phyloP scores from a whole-genome alignment of 805 yeast genomes.

The Blastobotrys peoriensis region DNA sequence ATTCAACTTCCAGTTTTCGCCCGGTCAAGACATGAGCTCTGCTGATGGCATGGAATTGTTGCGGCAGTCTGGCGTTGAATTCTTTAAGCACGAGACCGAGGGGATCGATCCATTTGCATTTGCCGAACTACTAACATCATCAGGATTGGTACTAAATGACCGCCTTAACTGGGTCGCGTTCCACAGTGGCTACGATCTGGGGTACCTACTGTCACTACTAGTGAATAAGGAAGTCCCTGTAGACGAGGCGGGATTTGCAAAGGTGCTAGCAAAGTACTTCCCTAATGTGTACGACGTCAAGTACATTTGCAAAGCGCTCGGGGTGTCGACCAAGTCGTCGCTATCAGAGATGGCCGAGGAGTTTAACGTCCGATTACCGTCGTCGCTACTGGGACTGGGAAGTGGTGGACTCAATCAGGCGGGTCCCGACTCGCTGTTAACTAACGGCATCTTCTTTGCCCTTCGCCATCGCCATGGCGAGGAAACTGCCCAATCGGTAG shows the following conservation, averaged over 20 bases:
- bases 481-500: slow-evolving; percentile 27
- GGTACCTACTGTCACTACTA: slow-evolving; percentile 73
- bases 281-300: slow-evolving; percentile 84
- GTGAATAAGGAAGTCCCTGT: slow-evolving; percentile 73
- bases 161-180: slow-evolving; percentile 82
- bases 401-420: slow-evolving; percentile 35
- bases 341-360: slow-evolving; percentile 38
- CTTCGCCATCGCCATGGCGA: slow-evolving; percentile 26
- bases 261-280: slow-evolving; percentile 66
- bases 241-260: slow-evolving; percentile 69
- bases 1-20: slow-evolving; percentile 81
- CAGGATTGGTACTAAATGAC: slow-evolving; percentile 73
- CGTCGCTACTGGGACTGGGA: slow-evolving; percentile 1
- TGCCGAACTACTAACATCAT: slow-evolving; percentile 76
- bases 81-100: slow-evolving; percentile 60
- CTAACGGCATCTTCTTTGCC: slow-evolving; percentile 40
- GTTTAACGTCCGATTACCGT: slow-evolving; percentile 28
- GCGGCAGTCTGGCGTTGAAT: slow-evolving; percentile 76
- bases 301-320: slow-evolving; percentile 32
- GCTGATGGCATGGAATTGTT: slow-evolving; percentile 77
- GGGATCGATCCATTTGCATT: slow-evolving; percentile 79
- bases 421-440: slow-evolving; percentile 39
- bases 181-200: slow-evolving; percentile 93
- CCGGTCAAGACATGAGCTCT: slow-evolving; percentile 73
- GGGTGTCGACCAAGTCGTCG: slow-evolving; percentile 28